These are phyloP conservation scores for Jaapia argillacea DNA, from an alignment of 768 basidiomycete species.

Conservation along the genomic window DNA sequence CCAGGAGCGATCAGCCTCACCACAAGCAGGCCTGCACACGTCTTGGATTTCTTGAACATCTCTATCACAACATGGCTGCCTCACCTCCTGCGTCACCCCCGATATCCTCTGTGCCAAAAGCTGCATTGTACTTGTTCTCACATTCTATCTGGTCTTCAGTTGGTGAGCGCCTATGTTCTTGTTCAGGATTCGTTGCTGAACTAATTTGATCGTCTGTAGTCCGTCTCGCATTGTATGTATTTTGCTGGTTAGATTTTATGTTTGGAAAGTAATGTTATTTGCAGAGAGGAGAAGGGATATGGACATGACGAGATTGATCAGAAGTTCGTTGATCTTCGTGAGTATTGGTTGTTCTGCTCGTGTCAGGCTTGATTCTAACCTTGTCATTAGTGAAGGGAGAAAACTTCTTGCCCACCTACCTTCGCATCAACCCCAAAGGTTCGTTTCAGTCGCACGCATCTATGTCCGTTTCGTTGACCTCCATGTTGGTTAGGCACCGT, in stretches of 20 bases:
- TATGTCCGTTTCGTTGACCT: background rate
- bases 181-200: background rate
- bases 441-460: constrained; percentile 5
- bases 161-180: constrained; percentile 28
- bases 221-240: constrained; percentile 45
- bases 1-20: too few relatives aligned
- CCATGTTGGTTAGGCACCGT: constrained; percentile 47
- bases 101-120: constrained; percentile 51
- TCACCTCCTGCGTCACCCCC: too few relatives aligned
- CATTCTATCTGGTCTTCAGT: constrained; percentile 55
- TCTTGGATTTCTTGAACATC: too few relatives aligned
- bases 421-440: constrained; percentile 75
- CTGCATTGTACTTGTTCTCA: constrained; percentile 67
- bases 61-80: too few relatives aligned
- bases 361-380: background rate
- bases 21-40: too few relatives aligned
- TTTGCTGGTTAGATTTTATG: background rate
- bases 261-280: too few relatives aligned
- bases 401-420: constrained; percentile 65
- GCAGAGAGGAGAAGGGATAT: constrained; percentile 73
- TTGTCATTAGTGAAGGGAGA: constrained; percentile 54
- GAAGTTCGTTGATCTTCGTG: constrained; percentile 58
- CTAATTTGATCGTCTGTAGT: constrained; percentile 26
- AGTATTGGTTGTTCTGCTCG: constrained; percentile 8
- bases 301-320: constrained; percentile 64